Evolutionary conservation across 2,329 filamentous ascomycete genomes (phyloP), one percentile per base, ranked within the genome.

Genomic region (Elsinoe australis): DNA sequence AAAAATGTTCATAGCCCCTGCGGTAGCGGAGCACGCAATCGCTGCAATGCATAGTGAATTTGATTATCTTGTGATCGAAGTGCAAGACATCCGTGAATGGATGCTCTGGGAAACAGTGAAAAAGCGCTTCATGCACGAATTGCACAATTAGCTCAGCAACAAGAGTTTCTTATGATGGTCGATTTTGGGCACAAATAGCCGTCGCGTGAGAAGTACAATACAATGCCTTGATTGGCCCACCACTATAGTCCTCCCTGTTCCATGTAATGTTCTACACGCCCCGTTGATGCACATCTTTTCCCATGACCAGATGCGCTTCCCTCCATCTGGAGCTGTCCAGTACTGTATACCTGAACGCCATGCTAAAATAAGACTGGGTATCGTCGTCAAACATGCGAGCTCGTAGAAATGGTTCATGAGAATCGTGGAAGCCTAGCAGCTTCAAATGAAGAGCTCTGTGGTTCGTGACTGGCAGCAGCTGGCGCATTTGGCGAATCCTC

Each of bases 351-450:
- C 39, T 44, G 33, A 48, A 48, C 45, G 45, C 45, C 45, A 21
- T 28, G 45, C 45, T 48, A 39, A 36, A n/a, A 48, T n/a, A 28
- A 8, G 21, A 31, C 14, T 47, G 19, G 32, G 24, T 19, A 38
- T 38, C 19, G 22, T 17, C 33, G 12, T 39, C 14, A n/a, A 19
- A 39, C 4, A 34, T 36, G 33, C 39, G 7, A 22, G 28, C 12
- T 34, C n/a, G 29, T 19, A 34, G 14, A 15, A 35, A n/a, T 9
- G 10, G 14, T 9, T 48, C 45, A 48, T 36, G 45, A 36, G 34
- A 48, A 48, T 38, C 33, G 32, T 34, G 45, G 45, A 5, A 48
- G 45, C 29, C 45, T 10, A 14, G 45, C 45, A 18, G 45, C 45
- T 19, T 36, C 45, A 39, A 48, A 48, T 5, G 39, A 32, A 5